Conservation (phyloP, 305 asterid genomes). For the Fraxinus sp. region DNA sequence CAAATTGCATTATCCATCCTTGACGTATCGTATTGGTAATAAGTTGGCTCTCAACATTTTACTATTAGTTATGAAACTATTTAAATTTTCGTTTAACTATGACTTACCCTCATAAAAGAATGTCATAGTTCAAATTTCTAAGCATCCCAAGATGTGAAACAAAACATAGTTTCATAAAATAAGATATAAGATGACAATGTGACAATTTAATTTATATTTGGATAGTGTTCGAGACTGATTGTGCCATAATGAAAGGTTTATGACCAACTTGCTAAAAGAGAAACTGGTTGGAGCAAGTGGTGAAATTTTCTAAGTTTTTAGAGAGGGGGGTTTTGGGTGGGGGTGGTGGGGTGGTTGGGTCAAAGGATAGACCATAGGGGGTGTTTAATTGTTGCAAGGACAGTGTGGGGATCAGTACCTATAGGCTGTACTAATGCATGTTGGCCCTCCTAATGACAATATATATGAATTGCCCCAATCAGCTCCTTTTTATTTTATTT, state of each 20-base stretch:
- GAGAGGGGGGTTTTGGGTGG: neutral
- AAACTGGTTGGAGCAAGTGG: neutral
- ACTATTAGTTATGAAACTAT: neutral
- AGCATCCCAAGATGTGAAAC: neutral
- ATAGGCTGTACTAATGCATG: neutral
- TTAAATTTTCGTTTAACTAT: neutral
- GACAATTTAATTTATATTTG: neutral
- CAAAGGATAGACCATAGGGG: neutral
- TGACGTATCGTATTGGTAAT: neutral
- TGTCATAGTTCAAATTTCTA: neutral
- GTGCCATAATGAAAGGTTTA: neutral
- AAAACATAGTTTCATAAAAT: no score
- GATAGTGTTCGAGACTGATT: neutral
- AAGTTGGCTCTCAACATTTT: neutral
- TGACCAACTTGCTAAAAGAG: neutral
- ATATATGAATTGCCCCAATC: neutral
- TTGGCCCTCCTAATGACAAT: neutral
- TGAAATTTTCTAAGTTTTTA: neutral
- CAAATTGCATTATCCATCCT: neutral
- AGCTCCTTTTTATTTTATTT: neutral
- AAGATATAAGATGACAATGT: neutral
- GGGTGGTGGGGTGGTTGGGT: neutral
- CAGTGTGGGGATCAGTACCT: neutral
- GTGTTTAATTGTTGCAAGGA: neutral
- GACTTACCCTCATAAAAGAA: neutral